Percentiles rank a stretch among this genome's conserved stretches.
These are phyloP conservation scores for Trametes hirsuta DNA, from an alignment of 1,284 basidiomycete species.

Conservation along the genomic window DNA sequence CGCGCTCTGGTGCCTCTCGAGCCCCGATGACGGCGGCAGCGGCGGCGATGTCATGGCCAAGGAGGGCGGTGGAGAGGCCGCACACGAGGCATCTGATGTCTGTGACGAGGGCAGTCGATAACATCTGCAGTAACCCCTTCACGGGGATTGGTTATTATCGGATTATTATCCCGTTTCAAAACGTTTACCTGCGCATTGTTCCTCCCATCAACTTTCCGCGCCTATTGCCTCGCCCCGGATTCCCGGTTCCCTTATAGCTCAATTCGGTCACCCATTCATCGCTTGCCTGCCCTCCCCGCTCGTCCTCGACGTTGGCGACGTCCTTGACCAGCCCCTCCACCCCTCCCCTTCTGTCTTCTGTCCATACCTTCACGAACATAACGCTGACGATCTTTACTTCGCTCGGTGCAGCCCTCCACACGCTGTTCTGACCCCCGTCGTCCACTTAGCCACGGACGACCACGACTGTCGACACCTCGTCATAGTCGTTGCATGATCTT, in stretches of 20 bases:
- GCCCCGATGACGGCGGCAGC: slow-evolving; percentile 1
- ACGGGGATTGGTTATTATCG: slow-evolving; percentile 23
- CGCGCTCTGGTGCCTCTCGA: slow-evolving; percentile 1
- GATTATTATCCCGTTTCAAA: slow-evolving; percentile 23
- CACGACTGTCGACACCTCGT: slow-evolving; percentile 11
- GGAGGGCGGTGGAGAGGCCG: slow-evolving; percentile 22
- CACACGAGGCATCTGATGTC: slow-evolving; percentile 28
- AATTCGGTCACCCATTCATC: slow-evolving; percentile 39
- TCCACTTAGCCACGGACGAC: slow-evolving; percentile 33
- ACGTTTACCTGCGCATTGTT: slow-evolving; percentile 22
- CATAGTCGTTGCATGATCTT: slow-evolving; percentile 40
- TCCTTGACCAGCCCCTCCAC: slow-evolving; percentile 32
- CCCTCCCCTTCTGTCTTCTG: slow-evolving; percentile 26
- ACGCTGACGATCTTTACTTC: slow-evolving; percentile 35
- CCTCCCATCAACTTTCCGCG: slow-evolving; percentile 27
- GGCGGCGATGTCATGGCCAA: slow-evolving; percentile 23
- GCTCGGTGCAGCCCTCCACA: slow-evolving; percentile 35
- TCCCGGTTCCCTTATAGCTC: slow-evolving; percentile 40
- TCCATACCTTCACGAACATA: slow-evolving; percentile 21
- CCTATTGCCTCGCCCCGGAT: slow-evolving; percentile 29
- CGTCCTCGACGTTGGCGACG: slow-evolving; percentile 37
- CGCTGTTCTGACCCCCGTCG: slow-evolving; percentile 19
- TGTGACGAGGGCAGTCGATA: slow-evolving; percentile 25
- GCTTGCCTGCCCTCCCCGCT: slow-evolving; percentile 35
- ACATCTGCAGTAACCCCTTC: slow-evolving; percentile 24